Evolutionary conservation across 1,139 yeast genomes (phyloP), one percentile per base, ranked within the genome.

Genomic region (Pichiaceae sp.): DNA sequence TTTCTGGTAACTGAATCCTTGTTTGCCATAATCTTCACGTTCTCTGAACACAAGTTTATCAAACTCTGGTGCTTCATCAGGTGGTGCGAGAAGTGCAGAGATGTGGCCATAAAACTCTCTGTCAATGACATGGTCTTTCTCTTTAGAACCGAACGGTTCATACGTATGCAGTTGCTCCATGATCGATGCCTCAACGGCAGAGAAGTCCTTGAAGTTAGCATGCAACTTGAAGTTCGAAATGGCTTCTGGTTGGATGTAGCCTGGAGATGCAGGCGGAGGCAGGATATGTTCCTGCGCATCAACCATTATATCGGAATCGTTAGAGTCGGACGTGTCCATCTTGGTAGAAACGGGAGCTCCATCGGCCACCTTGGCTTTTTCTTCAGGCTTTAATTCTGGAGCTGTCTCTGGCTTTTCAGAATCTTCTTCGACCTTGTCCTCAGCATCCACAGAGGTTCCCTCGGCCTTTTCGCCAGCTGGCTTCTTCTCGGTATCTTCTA

Each of bases 31-130:
- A 21, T 66, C 70, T 15, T 60, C 57, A 17, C 60, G 49, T 38
- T 74, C 79, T 44, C 72, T 70, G 38, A 75, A 64, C 3, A 79
- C 66, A 19, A 82, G 54, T 49, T 79, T 81, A 46, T 68, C 70
- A 75, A 80, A 81, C 18, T 69, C 70, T 2, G 53, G 49, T 18
- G 78, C 73, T 41, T 72, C 82, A 32, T 75, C 78, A 35, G 65
- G 59, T 4, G 85, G 80, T 33, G 76, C 69, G 33, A 80, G 55
- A 34, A 83, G 62, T 38, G 82, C 72, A 0, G 89, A 79, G 7
- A 80, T 72, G 3, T 79, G 75, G 4, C 56, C 54, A 38, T 47
- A 53, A 16, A 44, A 40, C 27, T 49, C 46, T 17, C 45, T 39
- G 29, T 53, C 58, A 18, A 52, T 47, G 19, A 46, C 38, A 44